Evolutionary conservation across 352 stramenopile species (phyloP).

Genomic region (Pythium dissimile): DNA sequence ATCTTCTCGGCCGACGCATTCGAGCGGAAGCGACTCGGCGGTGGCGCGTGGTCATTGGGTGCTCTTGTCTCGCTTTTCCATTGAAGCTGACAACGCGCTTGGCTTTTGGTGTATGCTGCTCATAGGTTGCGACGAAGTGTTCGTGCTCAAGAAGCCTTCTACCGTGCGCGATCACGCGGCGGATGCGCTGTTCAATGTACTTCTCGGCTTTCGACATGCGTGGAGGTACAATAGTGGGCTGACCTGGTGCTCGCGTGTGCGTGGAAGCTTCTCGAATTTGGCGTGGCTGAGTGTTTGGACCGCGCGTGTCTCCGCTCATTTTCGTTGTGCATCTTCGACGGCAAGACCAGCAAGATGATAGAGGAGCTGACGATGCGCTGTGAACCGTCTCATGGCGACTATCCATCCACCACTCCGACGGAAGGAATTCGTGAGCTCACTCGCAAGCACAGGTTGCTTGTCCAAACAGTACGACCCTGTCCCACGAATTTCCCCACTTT

Average conservation of each 20-base stretch:
- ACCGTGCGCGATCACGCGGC: neutral
- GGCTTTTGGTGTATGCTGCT: neutral
- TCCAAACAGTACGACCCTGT: slow-evolving; percentile 21
- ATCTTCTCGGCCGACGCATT: slow-evolving; percentile 23
- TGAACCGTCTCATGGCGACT: neutral
- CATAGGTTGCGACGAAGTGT: slow-evolving; percentile 9
- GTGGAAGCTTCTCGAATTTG: slow-evolving; percentile 27
- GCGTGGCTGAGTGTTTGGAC: slow-evolving; percentile 27
- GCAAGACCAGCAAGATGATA: neutral
- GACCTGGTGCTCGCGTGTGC: no score
- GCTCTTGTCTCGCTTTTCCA: neutral
- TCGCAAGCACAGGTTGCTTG: slow-evolving; percentile 20
- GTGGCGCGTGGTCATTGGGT: neutral
- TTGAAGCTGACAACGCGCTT: neutral
- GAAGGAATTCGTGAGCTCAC: slow-evolving; percentile 18
- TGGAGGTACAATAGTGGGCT: no score
- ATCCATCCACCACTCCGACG: neutral
- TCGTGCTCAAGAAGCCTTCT: slow-evolving; percentile 18
- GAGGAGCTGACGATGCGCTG: slow-evolving; percentile 21
- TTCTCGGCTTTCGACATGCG: no score
- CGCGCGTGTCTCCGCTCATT: slow-evolving; percentile 17
- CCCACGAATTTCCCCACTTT: neutral
- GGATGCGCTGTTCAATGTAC: slow-evolving; percentile 18
- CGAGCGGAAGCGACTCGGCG: neutral
- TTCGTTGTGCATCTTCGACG: slow-evolving; percentile 12